Evolutionary conservation across 2,329 filamentous ascomycete genomes (phyloP), one percentile per base, ranked within the genome.

Genomic region (Penicillium verrucosum): DNA sequence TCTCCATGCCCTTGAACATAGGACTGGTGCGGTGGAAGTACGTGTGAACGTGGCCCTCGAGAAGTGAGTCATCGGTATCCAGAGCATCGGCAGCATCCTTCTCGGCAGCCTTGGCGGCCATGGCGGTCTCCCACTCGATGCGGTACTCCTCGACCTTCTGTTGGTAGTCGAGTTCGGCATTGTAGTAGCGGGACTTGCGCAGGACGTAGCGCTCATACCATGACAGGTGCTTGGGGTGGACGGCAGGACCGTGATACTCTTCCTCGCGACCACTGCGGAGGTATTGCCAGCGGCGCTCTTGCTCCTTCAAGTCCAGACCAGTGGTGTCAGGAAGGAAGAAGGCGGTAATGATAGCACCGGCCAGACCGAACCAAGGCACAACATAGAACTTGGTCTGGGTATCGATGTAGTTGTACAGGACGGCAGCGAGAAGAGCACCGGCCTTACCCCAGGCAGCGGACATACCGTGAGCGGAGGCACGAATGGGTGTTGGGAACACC

Each of bases 301-400:
- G 92, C 77, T 97, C 93, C 82, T 96, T 96, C 61, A 97, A 86
- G 72, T 97, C 93, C 38, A 97, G 88, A 55, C 93, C 93, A 10
- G 92, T 97, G 67, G 93, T 97, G 73, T 97, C 93, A n/a, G 93
- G 93, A 32, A 97, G 86, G 82, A 91, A 97, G 67, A 95, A 64
- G 64, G 79, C 86, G 42, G 92, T 97, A 58, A 97, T 75, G 29
- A 97, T 65, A 78, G 94, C 90, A 65, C 93, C 93, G 16, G 81
- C 87, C 16, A 97, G 87, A 70, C 93, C 93, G 73, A 96, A 97
- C 93, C 93, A 97, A 21, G 93, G 92, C 1, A 97, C 91, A 42
- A 97, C 86, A 74, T 92, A 87, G 80, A 97, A 97, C 74, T 93
- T 94, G 60, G 83, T 88, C 73, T 88, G 85, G 1, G 85, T 88